These are phyloP conservation scores for Parasarocladium wereldwijsianum DNA, from an alignment of 2,329 filamentous ascomycete genomes.

Conservation along the genomic window DNA sequence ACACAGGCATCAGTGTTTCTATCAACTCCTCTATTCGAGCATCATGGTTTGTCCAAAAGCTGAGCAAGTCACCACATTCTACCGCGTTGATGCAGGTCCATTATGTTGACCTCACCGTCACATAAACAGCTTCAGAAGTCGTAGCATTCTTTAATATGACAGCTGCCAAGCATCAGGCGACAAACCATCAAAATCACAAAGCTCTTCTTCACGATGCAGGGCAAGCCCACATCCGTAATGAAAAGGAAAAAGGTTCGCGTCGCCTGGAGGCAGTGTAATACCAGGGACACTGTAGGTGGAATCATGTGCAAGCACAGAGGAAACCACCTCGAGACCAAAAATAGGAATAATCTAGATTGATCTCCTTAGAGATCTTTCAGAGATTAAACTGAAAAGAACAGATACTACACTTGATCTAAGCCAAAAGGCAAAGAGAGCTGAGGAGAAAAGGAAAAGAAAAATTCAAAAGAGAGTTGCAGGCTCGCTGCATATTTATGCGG, in stretches of 20 bases:
- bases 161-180: constrained; percentile 3
- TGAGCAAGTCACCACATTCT: no score
- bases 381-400: constrained; percentile 97
- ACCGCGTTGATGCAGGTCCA: no score
- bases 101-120: no score
- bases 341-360: constrained; percentile 72
- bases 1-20: no score
- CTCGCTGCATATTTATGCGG: no score
- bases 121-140: no score
- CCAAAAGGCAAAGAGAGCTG: constrained; percentile 40
- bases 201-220: constrained; percentile 23
- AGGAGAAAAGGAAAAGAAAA: constrained; percentile 18
- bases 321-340: constrained; percentile 21
- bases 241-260: constrained; percentile 24
- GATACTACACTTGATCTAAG: constrained; percentile 94
- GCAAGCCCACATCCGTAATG: constrained; percentile 23
- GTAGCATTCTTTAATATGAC: no score
- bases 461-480: constrained; percentile 8
- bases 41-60: no score
- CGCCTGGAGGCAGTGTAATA: constrained; percentile 30
- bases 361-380: constrained; percentile 66
- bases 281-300: constrained; percentile 26
- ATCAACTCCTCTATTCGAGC: no score
- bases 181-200: no score
- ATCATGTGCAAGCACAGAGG: constrained; percentile 27